phyloP scores from a whole-genome alignment of 1,139 yeast species.

The Blastobotrys serpentis region DNA sequence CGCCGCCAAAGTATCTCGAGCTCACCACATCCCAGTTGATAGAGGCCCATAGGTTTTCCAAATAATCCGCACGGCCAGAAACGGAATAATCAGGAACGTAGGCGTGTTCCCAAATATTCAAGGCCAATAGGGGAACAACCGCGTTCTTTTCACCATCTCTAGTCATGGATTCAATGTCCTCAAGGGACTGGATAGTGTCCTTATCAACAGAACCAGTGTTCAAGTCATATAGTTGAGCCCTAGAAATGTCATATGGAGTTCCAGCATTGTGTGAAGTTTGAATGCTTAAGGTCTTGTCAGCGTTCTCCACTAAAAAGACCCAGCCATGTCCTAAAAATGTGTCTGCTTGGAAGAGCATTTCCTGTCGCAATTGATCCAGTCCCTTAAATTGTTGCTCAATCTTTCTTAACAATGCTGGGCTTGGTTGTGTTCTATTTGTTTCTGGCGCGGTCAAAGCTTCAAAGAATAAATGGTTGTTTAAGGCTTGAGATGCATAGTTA shows the following conservation, averaged over 20 bases:
- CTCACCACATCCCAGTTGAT: conserved; percentile 82
- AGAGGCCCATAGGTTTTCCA: conserved; percentile 73
- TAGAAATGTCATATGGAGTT: conserved; percentile 78
- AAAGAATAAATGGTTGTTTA: conserved; percentile 87
- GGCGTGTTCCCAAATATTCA: conserved; percentile 88
- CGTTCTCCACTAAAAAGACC: conserved; percentile 79
- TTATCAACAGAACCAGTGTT: conserved; percentile 63
- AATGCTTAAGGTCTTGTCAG: conserved; percentile 63
- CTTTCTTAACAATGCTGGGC: conserved; percentile 31
- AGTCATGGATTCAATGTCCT: conserved; percentile 49
- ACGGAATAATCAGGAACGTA: conserved; percentile 82
- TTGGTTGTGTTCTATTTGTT: conserved; percentile 35
- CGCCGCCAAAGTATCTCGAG: conserved; percentile 20
- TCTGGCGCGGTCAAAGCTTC: conserved; percentile 52
- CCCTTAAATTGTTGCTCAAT: conserved; percentile 44
- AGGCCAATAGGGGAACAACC: conserved; percentile 73
- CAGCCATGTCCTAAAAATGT: conserved; percentile 73
- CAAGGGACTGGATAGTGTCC: conserved; percentile 36
- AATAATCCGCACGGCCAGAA: conserved; percentile 68
- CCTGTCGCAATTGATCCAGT: conserved; percentile 54
- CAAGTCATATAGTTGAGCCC: conserved; percentile 73
- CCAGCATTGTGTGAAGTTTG: conserved; percentile 78
- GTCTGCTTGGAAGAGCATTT: conserved; percentile 56
- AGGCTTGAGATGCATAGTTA: conserved; percentile 88
- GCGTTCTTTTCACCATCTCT: conserved; percentile 53